Evolutionary conservation across 1,284 basidiomycete genomes (phyloP), one percentile per base, ranked within the genome.

Genomic region (Trichosporon asahii): DNA sequence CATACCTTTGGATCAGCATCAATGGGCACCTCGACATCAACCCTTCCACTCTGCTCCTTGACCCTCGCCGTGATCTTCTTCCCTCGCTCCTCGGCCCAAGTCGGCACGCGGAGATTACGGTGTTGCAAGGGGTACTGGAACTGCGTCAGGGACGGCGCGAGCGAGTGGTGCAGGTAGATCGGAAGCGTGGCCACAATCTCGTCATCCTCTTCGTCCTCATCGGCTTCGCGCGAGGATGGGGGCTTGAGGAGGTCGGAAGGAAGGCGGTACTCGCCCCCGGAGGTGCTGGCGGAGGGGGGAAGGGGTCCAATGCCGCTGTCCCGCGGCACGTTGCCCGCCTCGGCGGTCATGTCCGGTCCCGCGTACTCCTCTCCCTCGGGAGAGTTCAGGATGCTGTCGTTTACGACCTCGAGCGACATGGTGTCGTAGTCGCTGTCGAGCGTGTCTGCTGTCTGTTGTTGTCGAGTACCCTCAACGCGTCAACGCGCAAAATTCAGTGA

Each of bases 11-110:
- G 55, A 25, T 78, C 75, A 11, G 74, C 79, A 73, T 83, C 80
- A 29, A 84, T 76, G 3, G 83, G 83, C 0, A 84, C 73, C 71
- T 83, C 83, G 33, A 84, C 75, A 69, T 84, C 83, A 14, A 84
- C 76, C 53, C 80, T 70, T 3, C 77, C 78, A 1, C 76, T 77
- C 1, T 68, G 64, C 70, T 83, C 83, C 70, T 84, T 84, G 12
- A 83, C 76, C 53, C 82, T 69, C 2, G 80, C 68, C 11, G 81
- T 80, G 64, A 84, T 80, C 11, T 66, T 60, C 69, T 84, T 80
- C 0, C 80, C 81, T 9, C 81, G 71, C 66, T 80, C 76, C 18
- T 61, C 65, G 0, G 83, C 83, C 75, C 79, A 83, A 8, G 67
- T 67, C 1, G 81, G 78, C 7, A 78, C 78, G 12, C 68, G 66